phyloP scores from a whole-genome alignment of 2,329 filamentous ascomycete species.

The Ophiostoma populinum region DNA sequence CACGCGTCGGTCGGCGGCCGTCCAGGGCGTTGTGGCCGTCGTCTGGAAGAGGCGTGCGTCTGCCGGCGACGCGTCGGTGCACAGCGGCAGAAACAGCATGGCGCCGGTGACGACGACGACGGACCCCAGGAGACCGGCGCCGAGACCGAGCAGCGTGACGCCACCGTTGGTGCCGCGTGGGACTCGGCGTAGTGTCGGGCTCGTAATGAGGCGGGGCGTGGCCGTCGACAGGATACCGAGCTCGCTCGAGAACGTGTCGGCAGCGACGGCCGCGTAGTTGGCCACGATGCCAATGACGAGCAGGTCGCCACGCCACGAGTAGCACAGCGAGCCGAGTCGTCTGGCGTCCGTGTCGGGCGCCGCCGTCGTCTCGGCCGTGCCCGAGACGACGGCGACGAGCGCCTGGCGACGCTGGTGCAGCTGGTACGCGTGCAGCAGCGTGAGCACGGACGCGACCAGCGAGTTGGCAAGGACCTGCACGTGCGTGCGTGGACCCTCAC shows the following conservation, averaged over 20 bases:
- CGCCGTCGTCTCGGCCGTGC: slow-evolving; percentile 6
- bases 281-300: slow-evolving; percentile 49
- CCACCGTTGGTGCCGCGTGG: slow-evolving; percentile 89
- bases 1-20: slow-evolving; percentile 23
- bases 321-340: slow-evolving; percentile 33
- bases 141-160: slow-evolving; percentile 58
- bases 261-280: slow-evolving; percentile 81
- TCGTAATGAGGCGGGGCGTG: slow-evolving; percentile 72
- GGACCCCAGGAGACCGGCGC: slow-evolving; percentile 57
- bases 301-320: slow-evolving; percentile 42
- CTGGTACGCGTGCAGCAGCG: slow-evolving; percentile 42
- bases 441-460: slow-evolving; percentile 51
- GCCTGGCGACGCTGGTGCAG: slow-evolving; percentile 29
- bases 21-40: slow-evolving; percentile 26
- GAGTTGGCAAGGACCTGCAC: slow-evolving; percentile 86
- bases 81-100: slow-evolving; percentile 52
- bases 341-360: slow-evolving; percentile 8
- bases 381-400: slow-evolving; percentile 18
- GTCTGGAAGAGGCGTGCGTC: slow-evolving; percentile 18
- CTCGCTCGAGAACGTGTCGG: slow-evolving; percentile 91
- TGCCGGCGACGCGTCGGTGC: slow-evolving; percentile 20
- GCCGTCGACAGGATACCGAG: slow-evolving; percentile 72
- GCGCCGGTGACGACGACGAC: slow-evolving; percentile 51
- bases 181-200: slow-evolving; percentile 55
- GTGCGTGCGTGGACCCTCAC: slow-evolving; percentile 69